phyloP scores from a whole-genome alignment of 83 land plant genomes.

The Diphasiastrum complanatum region DNA sequence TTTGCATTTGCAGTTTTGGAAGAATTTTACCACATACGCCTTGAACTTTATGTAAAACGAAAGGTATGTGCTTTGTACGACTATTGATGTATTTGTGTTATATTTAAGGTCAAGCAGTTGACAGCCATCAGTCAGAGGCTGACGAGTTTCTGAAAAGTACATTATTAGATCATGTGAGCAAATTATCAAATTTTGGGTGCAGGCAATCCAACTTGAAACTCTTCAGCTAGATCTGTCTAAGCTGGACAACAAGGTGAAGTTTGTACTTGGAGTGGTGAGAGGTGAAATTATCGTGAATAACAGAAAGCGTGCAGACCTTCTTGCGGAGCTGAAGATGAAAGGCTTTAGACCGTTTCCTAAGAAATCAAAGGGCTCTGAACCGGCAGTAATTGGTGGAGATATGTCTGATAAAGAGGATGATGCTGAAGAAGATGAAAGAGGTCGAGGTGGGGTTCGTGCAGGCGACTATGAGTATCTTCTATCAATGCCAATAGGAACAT shows the following conservation, averaged over 20 bases:
- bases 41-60: conserved; percentile 77
- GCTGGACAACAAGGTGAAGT: conserved; percentile 84
- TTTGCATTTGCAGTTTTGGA: conserved; percentile 60
- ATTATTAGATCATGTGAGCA: too few species aligned
- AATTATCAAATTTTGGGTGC: too few species aligned
- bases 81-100: neutral
- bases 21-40: conserved; percentile 63
- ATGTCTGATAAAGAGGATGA: conserved; percentile 43
- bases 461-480: conserved; percentile 88
- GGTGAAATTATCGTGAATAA: conserved; percentile 84
- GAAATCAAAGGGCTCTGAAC: conserved; percentile 51
- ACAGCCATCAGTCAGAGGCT: neutral
- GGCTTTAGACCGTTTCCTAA: conserved; percentile 93
- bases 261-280: conserved; percentile 74
- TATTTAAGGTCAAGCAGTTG: too few species aligned
- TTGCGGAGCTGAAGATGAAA: conserved; percentile 61
- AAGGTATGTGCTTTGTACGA: conserved; percentile 42
- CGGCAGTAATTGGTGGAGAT: conserved; percentile 53
- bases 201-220: conserved; percentile 60
- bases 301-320: conserved; percentile 73
- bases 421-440: conserved; percentile 43
- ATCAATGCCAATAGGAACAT: conserved; percentile 76
- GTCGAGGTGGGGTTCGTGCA: conserved; percentile 32
- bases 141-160: too few species aligned
- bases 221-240: conserved; percentile 61